phyloP scores from a whole-genome alignment of 1,284 basidiomycete genomes.

The Irpex sp. region DNA sequence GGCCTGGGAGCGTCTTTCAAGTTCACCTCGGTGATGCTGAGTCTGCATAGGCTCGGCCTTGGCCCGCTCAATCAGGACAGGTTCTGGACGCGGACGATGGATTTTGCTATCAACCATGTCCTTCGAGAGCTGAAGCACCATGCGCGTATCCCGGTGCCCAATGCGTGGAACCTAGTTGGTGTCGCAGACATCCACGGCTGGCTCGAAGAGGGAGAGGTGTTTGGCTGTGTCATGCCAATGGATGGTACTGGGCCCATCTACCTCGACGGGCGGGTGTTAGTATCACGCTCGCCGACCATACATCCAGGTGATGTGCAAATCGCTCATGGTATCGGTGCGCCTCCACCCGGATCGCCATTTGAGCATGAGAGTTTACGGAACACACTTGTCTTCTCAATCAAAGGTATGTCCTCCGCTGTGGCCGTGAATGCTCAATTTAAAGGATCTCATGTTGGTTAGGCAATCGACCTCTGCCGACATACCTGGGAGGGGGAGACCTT shows the following conservation, averaged over 20 bases:
- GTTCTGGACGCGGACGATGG: slow-evolving; percentile 52
- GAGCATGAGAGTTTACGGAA: slow-evolving; percentile 46
- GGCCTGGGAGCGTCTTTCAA: slow-evolving; percentile 40
- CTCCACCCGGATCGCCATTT: slow-evolving; percentile 51
- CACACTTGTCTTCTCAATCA: slow-evolving; percentile 55
- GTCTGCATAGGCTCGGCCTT: slow-evolving; percentile 35
- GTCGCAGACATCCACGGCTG: slow-evolving; percentile 58
- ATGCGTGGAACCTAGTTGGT: slow-evolving; percentile 63
- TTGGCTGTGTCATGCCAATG: slow-evolving; percentile 46
- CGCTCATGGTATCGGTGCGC: slow-evolving; percentile 55
- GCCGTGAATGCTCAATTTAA: background rate
- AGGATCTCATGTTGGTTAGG: slow-evolving; percentile 33
- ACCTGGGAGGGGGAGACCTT: slow-evolving; percentile 62
- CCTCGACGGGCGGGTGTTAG: slow-evolving; percentile 51
- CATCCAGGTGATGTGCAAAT: slow-evolving; percentile 69
- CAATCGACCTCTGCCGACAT: slow-evolving; percentile 53
- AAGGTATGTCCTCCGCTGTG: slow-evolving; percentile 31
- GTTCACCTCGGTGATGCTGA: slow-evolving; percentile 35
- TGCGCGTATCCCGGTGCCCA: slow-evolving; percentile 62
- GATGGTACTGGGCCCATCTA: slow-evolving; percentile 37
- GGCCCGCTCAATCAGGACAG: slow-evolving; percentile 28
- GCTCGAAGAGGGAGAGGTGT: slow-evolving; percentile 51
- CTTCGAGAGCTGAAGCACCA: slow-evolving; percentile 64
- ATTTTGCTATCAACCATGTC: slow-evolving; percentile 55
- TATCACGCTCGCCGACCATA: slow-evolving; percentile 63